Evolutionary conservation across 495 filamentous ascomycete species (phyloP).

Genomic region (Daldinia decipiens): DNA sequence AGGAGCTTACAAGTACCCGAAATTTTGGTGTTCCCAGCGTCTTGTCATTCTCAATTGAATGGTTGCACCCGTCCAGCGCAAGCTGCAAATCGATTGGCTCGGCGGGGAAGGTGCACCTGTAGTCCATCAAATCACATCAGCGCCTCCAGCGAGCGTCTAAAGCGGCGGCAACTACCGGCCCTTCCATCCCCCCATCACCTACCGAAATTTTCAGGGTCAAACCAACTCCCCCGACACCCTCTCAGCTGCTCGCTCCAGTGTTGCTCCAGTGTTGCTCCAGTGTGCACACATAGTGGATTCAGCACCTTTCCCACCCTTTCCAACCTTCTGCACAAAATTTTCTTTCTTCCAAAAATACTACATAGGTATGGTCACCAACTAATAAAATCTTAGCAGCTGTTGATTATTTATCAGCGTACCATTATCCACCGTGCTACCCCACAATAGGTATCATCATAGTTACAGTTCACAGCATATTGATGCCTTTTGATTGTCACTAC

Average conservation of each 20-base stretch:
- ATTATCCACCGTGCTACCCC: constrained; percentile 25
- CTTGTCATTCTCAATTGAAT: constrained; percentile 27
- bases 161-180: constrained; percentile 48
- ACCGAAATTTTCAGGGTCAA: constrained; percentile 49
- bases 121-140: constrained; percentile 42
- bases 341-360: constrained; percentile 21
- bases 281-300: constrained; percentile 15
- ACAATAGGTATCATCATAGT: constrained; percentile 5
- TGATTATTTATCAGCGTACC: constrained; percentile 5
- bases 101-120: constrained; percentile 34
- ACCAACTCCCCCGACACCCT: constrained; percentile 43
- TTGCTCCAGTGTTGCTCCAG: constrained; percentile 22
- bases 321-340: constrained; percentile 3
- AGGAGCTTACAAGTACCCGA: constrained; percentile 29
- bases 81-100: constrained; percentile 45
- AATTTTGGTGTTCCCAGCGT: constrained; percentile 42
- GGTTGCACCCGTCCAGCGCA: constrained; percentile 45
- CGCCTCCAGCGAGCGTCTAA: constrained; percentile 39
- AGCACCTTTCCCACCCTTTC: constrained; percentile 18
- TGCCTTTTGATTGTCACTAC: neutral
- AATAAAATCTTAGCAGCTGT: constrained; percentile 25
- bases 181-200: constrained; percentile 28
- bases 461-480: constrained; percentile 10
- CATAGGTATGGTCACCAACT: constrained; percentile 27
- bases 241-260: constrained; percentile 23